Evolutionary conservation across 2,329 filamentous ascomycete genomes (phyloP).

Genomic region (Cercospora zeina): DNA sequence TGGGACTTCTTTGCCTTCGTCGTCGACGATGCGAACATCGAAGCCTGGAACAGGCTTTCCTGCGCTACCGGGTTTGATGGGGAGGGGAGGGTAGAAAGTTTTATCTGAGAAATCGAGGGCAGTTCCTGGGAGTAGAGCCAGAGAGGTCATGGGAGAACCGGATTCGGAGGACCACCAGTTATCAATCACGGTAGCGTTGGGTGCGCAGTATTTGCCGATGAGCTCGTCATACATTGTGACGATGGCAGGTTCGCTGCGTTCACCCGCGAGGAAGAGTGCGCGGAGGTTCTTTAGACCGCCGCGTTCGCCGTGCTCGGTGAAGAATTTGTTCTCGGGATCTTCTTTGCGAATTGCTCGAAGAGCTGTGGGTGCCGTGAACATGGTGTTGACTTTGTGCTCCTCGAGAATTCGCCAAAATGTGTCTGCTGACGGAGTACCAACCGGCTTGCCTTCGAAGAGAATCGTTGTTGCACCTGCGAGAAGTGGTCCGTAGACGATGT

Average conservation of each 20-base stretch:
- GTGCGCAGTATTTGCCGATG: constrained; percentile 64
- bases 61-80: constrained; percentile 79
- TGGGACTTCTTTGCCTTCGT: constrained; percentile 69
- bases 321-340: constrained; percentile 70
- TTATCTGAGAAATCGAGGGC: constrained; percentile 56
- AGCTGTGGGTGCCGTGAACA: constrained; percentile 86
- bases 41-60: constrained; percentile 92
- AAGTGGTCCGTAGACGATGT: constrained; percentile 86
- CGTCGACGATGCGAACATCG: constrained; percentile 80
- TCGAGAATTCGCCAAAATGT: constrained; percentile 85
- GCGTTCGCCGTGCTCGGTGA: constrained; percentile 63
- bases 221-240: constrained; percentile 77
- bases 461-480: constrained; percentile 82
- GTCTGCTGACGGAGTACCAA: constrained; percentile 83
- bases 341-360: constrained; percentile 84
- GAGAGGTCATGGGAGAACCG: constrained; percentile 66
- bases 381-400: constrained; percentile 77
- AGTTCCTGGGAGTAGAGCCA: constrained; percentile 63
- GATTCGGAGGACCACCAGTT: constrained; percentile 76
- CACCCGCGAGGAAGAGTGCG: constrained; percentile 82
- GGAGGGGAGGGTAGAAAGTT: constrained; percentile 51
- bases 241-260: constrained; percentile 84
- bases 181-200: constrained; percentile 64
- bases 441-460: constrained; percentile 89
- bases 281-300: constrained; percentile 71